Evolutionary conservation across 345 rosid species (phyloP).

Genomic region (Ceriops tagal): DNA sequence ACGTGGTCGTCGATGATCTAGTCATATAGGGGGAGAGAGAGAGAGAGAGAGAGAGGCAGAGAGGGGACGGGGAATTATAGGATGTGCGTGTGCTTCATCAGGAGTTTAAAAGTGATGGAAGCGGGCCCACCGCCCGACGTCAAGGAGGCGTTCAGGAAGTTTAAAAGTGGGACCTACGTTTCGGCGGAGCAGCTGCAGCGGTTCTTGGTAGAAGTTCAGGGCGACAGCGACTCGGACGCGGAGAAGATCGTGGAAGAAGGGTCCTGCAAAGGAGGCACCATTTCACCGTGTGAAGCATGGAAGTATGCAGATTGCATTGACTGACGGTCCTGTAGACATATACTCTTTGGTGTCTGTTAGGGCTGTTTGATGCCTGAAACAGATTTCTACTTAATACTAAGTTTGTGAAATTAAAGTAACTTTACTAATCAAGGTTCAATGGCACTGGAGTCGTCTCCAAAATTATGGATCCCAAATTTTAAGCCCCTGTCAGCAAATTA

Average conservation of each 20-base stretch:
- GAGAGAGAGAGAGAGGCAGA: not conserved
- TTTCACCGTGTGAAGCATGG: conserved; percentile 41
- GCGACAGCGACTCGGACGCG: conserved; percentile 39
- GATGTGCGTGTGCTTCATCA: conserved; percentile 62
- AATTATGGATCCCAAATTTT: no score
- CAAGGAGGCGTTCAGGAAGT: conserved; percentile 46
- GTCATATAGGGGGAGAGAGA: not conserved
- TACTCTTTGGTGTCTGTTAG: no score
- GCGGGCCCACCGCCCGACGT: conserved; percentile 68
- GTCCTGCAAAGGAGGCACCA: conserved; percentile 56
- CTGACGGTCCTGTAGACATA: no score
- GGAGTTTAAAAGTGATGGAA: conserved; percentile 63
- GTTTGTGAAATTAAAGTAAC: no score
- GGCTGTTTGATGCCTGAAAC: no score
- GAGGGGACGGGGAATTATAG: conserved; percentile 58
- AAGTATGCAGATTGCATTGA: conserved; percentile 7
- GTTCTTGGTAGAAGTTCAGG: conserved; percentile 55
- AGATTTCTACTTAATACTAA: no score
- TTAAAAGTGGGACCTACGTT: conserved; percentile 54
- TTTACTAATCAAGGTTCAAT: no score
- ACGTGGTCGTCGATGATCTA: not conserved
- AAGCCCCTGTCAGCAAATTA: no score
- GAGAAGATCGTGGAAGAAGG: conserved; percentile 52
- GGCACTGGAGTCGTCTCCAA: no score
- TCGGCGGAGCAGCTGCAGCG: conserved; percentile 58